Percentiles rank a stretch among this genome's conserved stretches.
Conservation (phyloP, 331 rosid species). For the Spiraea crenata region DNA sequence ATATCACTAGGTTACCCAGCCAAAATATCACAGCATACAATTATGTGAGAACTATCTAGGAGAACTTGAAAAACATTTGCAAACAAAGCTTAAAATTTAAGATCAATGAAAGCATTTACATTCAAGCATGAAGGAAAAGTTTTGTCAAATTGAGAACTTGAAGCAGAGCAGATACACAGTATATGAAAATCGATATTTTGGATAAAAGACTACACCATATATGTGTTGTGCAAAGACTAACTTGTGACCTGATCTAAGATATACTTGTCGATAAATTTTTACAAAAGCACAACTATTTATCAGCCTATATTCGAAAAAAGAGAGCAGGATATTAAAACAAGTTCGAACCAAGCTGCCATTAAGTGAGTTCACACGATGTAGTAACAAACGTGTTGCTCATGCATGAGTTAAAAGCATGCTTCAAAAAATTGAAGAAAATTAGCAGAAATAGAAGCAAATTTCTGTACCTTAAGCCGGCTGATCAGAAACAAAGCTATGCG, state of each 20-base stretch:
- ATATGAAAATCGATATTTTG: neutral
- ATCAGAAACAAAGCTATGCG: slow-evolving; percentile 62
- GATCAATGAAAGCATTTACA: neutral
- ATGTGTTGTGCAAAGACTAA: neutral
- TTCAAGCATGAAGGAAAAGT: neutral
- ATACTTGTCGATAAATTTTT: neutral
- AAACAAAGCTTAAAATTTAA: neutral
- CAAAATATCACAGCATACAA: neutral
- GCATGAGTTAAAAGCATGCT: neutral
- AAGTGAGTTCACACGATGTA: neutral
- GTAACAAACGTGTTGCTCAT: neutral
- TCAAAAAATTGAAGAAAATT: neutral
- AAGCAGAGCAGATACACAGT: neutral
- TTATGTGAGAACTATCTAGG: neutral
- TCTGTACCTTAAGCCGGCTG: slow-evolving; percentile 78
- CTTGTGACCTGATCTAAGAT: neutral
- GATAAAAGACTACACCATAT: neutral
- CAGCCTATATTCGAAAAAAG: neutral
- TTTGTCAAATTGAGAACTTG: slow-evolving; percentile 2
- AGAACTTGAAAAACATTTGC: neutral
- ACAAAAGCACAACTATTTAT: neutral
- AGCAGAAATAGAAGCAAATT: slow-evolving; percentile 4
- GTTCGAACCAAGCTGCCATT: neutral
- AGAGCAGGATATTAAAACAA: neutral
- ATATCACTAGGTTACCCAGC: neutral